Base-by-base conservation (phyloP, 345 rosid genomes). In the Tarenaya hassleriana region DNA sequence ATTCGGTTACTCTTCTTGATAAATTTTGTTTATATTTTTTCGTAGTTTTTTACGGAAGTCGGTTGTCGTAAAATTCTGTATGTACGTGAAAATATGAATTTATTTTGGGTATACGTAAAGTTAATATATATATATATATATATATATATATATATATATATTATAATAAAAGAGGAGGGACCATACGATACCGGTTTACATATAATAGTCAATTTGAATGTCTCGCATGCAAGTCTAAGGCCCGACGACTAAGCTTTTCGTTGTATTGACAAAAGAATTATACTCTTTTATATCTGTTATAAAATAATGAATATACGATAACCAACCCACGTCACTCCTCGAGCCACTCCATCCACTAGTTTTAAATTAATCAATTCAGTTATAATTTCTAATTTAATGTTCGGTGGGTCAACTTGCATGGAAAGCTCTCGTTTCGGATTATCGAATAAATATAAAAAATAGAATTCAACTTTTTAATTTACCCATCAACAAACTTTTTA, bases 261-360 rank as follows among this genome's bases (percentile, higher is more conserved):
- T 14, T 54, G 27, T 39, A 35, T 16, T 24, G 27, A 2, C 54
- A 38, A 10, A 16, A 16, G 31, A 24, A 38, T 10, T n/a, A n/a
- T n/a, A n/a, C n/a, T n/a, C n/a, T n/a, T n/a, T n/a, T n/a, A n/a
- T n/a, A n/a, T n/a, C n/a, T n/a, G n/a, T n/a, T 24, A 24, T 24
- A 24, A 24, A 24, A 24, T 24, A 24, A 24, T 5, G 2, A 2
- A 24, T 24, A 24, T 24, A 24, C 5, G 52, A 16, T 55, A 62
- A 63, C 41, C 56, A 64, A 53, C 46, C 56, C 56, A 68, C 53
- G 69, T 68, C 68, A 69, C 56, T 68, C 71, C 87, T 83, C 85
- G 90, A 80, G 94, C 88, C 88, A 75, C 80, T 56, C 73, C 63
- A 73, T 46, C 68, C 45, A 54, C 55, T 39, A 42, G n/a, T 34